Evolutionary conservation across 805 yeast genomes (phyloP).

Genomic region (Yamadazyma kitorensis): DNA sequence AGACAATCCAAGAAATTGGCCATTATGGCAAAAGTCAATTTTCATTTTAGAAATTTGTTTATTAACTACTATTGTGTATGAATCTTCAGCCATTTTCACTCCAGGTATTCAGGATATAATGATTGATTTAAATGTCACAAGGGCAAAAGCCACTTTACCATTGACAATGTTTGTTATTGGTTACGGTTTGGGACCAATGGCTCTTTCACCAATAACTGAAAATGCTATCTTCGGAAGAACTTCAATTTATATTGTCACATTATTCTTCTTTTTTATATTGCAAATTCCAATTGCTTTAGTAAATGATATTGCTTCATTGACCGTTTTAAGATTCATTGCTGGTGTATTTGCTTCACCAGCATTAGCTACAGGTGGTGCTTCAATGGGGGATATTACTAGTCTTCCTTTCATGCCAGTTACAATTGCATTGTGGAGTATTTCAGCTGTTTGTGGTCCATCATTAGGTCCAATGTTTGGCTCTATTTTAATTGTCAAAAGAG

Average conservation of each 20-base stretch:
- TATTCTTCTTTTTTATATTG: constrained; percentile 47
- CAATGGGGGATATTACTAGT: constrained; percentile 47
- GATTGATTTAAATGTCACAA: constrained; percentile 42
- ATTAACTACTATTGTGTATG: constrained; percentile 44
- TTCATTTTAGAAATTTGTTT: constrained; percentile 25
- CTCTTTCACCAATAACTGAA: constrained; percentile 60
- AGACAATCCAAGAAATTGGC: constrained; percentile 60
- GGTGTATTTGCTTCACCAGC: constrained; percentile 59
- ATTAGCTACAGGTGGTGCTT: constrained; percentile 59
- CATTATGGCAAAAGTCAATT: constrained; percentile 34
- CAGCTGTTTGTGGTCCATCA: constrained; percentile 54
- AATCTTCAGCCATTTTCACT: constrained; percentile 35
- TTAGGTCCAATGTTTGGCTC: constrained; percentile 59
- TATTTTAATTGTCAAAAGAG: constrained; percentile 47
- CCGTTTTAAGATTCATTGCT: constrained; percentile 49
- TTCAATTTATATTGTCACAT: constrained; percentile 45
- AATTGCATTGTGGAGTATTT: constrained; percentile 51
- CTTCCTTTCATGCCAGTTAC: constrained; percentile 44
- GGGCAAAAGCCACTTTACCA: constrained; percentile 47
- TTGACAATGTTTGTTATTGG: constrained; percentile 58
- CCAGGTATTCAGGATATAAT: constrained; percentile 49
- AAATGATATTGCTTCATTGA: constrained; percentile 48
- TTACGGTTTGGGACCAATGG: constrained; percentile 61
- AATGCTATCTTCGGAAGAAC: constrained; percentile 54
- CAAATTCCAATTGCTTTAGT: constrained; percentile 59